Conservation (phyloP, 192 early-diverging fungal genomes). For the Rhizophlyctis rosea region DNA sequence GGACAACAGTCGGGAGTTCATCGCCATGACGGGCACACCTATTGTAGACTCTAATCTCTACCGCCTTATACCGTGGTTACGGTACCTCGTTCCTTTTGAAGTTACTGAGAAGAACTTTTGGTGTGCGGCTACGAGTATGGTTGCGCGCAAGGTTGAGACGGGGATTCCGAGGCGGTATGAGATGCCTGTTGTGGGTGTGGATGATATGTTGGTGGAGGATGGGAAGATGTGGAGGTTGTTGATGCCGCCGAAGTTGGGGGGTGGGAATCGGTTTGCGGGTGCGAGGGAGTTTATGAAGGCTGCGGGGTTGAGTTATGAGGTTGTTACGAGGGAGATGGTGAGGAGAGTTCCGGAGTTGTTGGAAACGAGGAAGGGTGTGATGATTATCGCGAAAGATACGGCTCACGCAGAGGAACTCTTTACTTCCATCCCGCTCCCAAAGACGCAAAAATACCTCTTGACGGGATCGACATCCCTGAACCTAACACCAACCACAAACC, state of each 20-base stretch:
- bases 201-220: background rate
- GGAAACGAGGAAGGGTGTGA: background rate
- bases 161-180: background rate
- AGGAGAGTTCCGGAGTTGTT: background rate
- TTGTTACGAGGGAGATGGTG: background rate
- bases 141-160: conserved; percentile 13
- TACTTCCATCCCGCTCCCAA: background rate
- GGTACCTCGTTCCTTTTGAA: conserved; percentile 21
- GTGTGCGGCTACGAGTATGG: conserved; percentile 14
- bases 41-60: conserved; percentile 21
- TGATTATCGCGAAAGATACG: background rate
- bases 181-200: background rate
- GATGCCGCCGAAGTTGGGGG: background rate
- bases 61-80: conserved; percentile 13
- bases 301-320: background rate
- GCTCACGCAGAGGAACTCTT: background rate
- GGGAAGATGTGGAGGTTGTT: background rate
- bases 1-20: background rate
- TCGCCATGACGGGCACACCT: conserved; percentile 21
- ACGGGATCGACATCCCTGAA: background rate
- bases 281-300: background rate
- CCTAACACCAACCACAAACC: background rate
- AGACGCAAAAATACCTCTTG: background rate
- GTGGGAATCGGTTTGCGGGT: background rate
- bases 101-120: conserved; percentile 23